These are phyloP conservation scores for Cladophialophora psammophila DNA, from an alignment of 2,329 filamentous ascomycete genomes.

Conservation along the genomic window DNA sequence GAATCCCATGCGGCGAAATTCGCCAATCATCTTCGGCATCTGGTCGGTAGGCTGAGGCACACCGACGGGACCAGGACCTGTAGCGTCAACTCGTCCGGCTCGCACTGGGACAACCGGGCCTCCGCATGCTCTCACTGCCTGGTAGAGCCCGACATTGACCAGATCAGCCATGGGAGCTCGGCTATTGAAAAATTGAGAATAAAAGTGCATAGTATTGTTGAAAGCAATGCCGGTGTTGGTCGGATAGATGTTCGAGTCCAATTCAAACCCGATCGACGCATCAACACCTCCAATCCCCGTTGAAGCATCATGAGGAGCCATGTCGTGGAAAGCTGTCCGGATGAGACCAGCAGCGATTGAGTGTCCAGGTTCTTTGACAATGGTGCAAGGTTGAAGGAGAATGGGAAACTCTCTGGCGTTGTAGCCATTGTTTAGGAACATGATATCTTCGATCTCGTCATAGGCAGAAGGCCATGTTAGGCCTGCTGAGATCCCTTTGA, in stretches of 20 bases:
- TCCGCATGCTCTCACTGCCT: slow-evolving; percentile 44
- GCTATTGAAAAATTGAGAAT: slow-evolving; percentile 42
- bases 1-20: slow-evolving; percentile 46
- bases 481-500: slow-evolving; percentile 6
- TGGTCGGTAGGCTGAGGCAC: slow-evolving; percentile 46
- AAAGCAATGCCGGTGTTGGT: slow-evolving; percentile 46
- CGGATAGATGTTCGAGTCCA: slow-evolving; percentile 35
- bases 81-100: slow-evolving; percentile 47
- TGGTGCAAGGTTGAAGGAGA: slow-evolving; percentile 63
- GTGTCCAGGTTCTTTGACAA: slow-evolving; percentile 21
- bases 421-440: slow-evolving; percentile 66
- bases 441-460: slow-evolving; percentile 70
- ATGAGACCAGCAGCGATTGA: slow-evolving; percentile 44
- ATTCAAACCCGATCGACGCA: slow-evolving; percentile 47
- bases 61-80: slow-evolving; percentile 42
- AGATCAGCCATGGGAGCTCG: slow-evolving; percentile 44
- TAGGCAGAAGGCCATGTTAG: slow-evolving; percentile 67
- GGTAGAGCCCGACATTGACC: slow-evolving; percentile 44
- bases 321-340: slow-evolving; percentile 48
- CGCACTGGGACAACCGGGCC: slow-evolving; percentile 44
- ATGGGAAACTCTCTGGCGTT: slow-evolving; percentile 63
- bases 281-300: slow-evolving; percentile 46
- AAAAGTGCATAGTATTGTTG: slow-evolving; percentile 45
- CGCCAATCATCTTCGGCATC: slow-evolving; percentile 42
- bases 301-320: slow-evolving; percentile 43